Evolutionary conservation across 805 yeast genomes (phyloP).

Genomic region (Candida schatavii): DNA sequence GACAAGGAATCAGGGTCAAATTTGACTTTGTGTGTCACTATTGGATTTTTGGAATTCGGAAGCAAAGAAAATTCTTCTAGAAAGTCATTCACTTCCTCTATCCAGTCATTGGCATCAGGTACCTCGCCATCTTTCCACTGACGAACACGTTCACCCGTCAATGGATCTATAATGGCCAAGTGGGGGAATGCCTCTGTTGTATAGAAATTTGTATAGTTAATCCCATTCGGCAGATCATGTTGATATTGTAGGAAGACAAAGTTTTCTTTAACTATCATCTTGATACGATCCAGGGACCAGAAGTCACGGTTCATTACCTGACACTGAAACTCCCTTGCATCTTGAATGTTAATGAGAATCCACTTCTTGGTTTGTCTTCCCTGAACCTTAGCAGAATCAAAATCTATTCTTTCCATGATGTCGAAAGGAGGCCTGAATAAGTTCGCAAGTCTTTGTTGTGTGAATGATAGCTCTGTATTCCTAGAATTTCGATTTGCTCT

Average conservation of each 20-base stretch:
- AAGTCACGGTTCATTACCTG: conserved; percentile 90
- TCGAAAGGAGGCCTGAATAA: conserved; percentile 95
- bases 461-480: conserved; percentile 39
- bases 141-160: conserved; percentile 87
- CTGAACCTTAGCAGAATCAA: conserved; percentile 70
- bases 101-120: conserved; percentile 59
- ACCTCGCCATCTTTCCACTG: conserved; percentile 66
- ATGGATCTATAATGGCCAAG: conserved; percentile 87
- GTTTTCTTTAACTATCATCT: conserved; percentile 58
- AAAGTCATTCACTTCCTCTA: conserved; percentile 68
- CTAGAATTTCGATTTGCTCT: conserved; percentile 22
- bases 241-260: conserved; percentile 87
- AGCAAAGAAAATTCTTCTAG: conserved; percentile 61
- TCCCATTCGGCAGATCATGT: conserved; percentile 72
- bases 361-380: conserved; percentile 71
- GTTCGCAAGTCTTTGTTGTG: conserved; percentile 70
- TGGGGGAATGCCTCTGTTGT: conserved; percentile 76
- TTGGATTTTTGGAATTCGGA: conserved; percentile 63
- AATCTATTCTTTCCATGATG: conserved; percentile 60
- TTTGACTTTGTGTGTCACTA: conserved; percentile 55
- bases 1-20: conserved; percentile 64
- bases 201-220: conserved; percentile 68
- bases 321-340: conserved; percentile 78
- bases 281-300: conserved; percentile 73
- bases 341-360: conserved; percentile 88